Base-by-base conservation (phyloP, 208 protist species). In the Sergeia podlipaevii region DNA sequence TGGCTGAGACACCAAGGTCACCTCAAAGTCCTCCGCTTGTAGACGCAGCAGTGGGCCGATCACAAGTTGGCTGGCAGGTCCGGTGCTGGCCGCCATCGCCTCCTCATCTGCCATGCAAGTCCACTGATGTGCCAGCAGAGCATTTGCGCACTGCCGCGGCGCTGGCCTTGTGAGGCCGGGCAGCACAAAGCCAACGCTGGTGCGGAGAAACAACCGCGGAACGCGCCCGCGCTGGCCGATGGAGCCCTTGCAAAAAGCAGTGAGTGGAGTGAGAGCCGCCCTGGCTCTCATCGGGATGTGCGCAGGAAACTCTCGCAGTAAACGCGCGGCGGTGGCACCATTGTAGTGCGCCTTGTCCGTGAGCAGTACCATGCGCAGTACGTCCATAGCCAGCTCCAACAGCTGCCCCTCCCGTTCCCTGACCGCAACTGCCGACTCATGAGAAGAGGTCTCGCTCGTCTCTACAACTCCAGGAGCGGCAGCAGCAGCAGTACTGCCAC, bases 281-380 rank as follows among this genome's bases (percentile, higher is more conserved):
- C 71, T 66, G 26, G 73, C 76, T 4, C 36, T 39, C 4, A 27
- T 20, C n/a, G 74, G 48, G 8, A 74, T 51, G 23, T 20, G 49
- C 1, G 65, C 20, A 17, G 59, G 41, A 32, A 88, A 80, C 10
- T 58, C 61, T n/a, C 63, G 34, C 21, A 93, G 70, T 11, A 93
- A 54, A 0, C 52, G 51, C 0, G 60, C 55, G 2, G 80, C 82
- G 27, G 72, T 70, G 33, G 44, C 49, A 11, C 69, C 77, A 49
- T 74, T 65, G 56, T 86, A 91, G 65, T 94, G 87, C 17, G 83
- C 75, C 41, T 75, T 60, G 51, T 94, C 87, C 13, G 72, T 82
- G 18, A 94, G 66, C 27, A 94, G 41, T 41, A 94, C 78, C 77
- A 88, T 89, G 13, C 87, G 82, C 28, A 91, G 48, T 0, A 70